phyloP scores from a whole-genome alignment of 2,329 filamentous ascomycete species.

The Calonectria ilicicola region DNA sequence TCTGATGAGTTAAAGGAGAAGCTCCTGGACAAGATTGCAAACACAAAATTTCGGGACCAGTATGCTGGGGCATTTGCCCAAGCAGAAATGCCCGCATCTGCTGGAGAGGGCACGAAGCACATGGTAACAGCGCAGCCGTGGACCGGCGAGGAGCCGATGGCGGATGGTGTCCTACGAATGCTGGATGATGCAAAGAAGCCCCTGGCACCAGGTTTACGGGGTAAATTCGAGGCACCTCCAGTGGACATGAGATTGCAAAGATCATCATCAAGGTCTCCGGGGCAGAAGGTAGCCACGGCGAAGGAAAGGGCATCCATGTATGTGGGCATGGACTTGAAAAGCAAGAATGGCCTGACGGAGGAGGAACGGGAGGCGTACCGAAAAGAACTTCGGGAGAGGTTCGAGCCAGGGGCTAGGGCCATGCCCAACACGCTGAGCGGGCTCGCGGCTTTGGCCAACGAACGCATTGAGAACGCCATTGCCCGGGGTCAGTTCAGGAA shows the following conservation, averaged over 20 bases:
- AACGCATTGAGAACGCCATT: constrained; percentile 94
- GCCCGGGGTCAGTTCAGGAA: constrained; percentile 89
- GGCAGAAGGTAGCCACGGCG: constrained; percentile 64
- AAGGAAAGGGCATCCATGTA: constrained; percentile 69
- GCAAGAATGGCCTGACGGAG: constrained; percentile 69
- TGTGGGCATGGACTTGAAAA: constrained; percentile 59
- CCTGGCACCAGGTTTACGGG: constrained; percentile 63
- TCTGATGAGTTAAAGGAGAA: constrained; percentile 71
- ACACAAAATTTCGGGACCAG: constrained; percentile 65
- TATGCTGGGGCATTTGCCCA: constrained; percentile 62
- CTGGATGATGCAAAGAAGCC: constrained; percentile 83
- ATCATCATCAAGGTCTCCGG: constrained; percentile 53
- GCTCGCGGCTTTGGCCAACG: constrained; percentile 85
- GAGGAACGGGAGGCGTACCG: constrained; percentile 79
- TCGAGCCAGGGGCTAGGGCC: constrained; percentile 76
- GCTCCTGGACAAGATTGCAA: constrained; percentile 67
- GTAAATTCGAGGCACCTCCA: constrained; percentile 58
- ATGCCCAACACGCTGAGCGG: constrained; percentile 84
- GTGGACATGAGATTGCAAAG: constrained; percentile 65
- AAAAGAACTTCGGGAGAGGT: constrained; percentile 83
- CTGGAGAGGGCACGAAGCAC: constrained; percentile 75
- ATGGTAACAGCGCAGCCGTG: constrained; percentile 78
- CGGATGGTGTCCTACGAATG: constrained; percentile 87
- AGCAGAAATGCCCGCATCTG: constrained; percentile 64
- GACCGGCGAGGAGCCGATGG: constrained; percentile 80